Conservation (phyloP, 2,329 filamentous ascomycete species). For the Monilinia aucupariae region DNA sequence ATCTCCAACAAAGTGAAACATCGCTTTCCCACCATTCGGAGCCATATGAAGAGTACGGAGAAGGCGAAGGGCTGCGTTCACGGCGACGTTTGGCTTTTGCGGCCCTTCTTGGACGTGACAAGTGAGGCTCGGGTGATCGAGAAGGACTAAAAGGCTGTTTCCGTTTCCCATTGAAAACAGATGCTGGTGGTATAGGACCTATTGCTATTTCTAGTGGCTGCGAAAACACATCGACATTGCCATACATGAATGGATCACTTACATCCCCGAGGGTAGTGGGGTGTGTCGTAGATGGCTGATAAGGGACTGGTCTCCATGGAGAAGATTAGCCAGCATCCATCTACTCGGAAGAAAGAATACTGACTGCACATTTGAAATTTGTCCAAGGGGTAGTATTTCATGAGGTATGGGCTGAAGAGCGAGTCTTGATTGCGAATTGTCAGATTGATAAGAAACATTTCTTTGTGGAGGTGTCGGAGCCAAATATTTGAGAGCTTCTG, state of each 20-base stretch:
- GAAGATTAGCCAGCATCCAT: background rate
- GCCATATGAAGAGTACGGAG: background rate
- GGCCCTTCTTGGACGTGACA: slow-evolving; percentile 1
- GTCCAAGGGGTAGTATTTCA: background rate
- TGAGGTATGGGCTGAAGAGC: background rate
- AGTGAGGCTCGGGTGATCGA: background rate
- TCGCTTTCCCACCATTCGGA: slow-evolving; percentile 4
- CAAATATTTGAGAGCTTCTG: slow-evolving; percentile 16
- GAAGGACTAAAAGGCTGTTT: slow-evolving; percentile 10
- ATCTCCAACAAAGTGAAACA: slow-evolving; percentile 14
- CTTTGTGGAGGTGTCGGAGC: background rate
- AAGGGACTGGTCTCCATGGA: background rate
- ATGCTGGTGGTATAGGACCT: background rate
- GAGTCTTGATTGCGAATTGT: background rate
- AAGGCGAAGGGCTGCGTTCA: background rate
- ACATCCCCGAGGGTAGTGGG: background rate
- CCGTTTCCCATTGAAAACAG: background rate
- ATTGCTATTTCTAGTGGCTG: slow-evolving; percentile 5
- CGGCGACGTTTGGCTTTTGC: slow-evolving; percentile 12
- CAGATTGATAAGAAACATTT: background rate
- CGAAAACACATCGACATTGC: background rate
- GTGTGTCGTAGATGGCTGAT: background rate
- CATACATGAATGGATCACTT: slow-evolving; percentile 10
- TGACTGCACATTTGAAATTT: slow-evolving; percentile 10
- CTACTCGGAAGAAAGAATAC: background rate